Evolutionary conservation across 73 alveolate genomes (phyloP), one percentile per base, ranked within the genome.

Genomic region (Symbiodinium natans): DNA sequence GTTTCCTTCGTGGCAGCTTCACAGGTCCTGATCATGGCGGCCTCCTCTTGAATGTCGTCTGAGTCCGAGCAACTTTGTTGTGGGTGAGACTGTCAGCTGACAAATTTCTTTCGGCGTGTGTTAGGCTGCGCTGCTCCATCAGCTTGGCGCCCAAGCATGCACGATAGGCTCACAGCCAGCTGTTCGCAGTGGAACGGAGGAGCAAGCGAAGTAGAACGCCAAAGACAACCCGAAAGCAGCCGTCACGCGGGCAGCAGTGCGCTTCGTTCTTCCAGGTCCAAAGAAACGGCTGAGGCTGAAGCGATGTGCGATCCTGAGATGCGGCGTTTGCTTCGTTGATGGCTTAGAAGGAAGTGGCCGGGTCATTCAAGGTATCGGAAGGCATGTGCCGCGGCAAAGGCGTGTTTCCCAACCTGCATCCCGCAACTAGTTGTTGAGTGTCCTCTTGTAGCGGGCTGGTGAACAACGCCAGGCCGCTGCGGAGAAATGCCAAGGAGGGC

Each of bases 1-100:
- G 27, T 52, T 52, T 3, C 29, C 23, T 52, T 11, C 23, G 68
- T 52, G 2, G 27, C 21, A 17, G 68, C 68, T 52, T 52, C 82
- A 42, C 1, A 75, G 86, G 86, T n/a, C 86, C 86, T 5, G 86
- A 75, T 38, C 86, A 75, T 9, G 23, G 48, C 43, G 86, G 86
- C 27, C 29, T 31, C 5, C 86, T 75, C n/a, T 75, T 75, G 86
- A 75, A 75, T 36, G 9, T 75, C 42, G 86, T 29, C 34, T 6
- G 38, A 10, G 68, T 52, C 68, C 68, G 21, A 52, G 21, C 13
- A 11, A 1, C 3, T 23, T 13, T 27, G 1, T 3, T 27, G 68
- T 52, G 13, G 21, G 68, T 52, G n/a, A 21, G 68, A 27, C 68
- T 6, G n/a, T 3, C 13, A n/a, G n/a, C n/a, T n/a, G n/a, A n/a